Percentiles rank a stretch among this genome's conserved stretches.
Conservation (phyloP, 495 filamentous ascomycete species). For the Neurospora discreta region DNA sequence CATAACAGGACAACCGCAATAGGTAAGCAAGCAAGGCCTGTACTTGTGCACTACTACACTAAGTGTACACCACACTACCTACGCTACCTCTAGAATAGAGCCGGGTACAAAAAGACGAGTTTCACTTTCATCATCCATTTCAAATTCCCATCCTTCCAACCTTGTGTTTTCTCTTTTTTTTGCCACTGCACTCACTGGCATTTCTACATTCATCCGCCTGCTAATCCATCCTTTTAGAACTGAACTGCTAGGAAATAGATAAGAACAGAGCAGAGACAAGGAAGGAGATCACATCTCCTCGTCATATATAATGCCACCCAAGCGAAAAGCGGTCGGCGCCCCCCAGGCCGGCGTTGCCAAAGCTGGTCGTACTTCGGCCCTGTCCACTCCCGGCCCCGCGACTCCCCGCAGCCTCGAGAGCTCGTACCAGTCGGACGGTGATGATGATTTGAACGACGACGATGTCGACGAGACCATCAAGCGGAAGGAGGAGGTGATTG, state of each 20-base stretch:
- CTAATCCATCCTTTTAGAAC: not conserved
- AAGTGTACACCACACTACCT: too few species aligned
- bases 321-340: constrained; percentile 63
- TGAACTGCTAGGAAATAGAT: not conserved
- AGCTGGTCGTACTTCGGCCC: constrained; percentile 48
- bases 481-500: constrained; percentile 43
- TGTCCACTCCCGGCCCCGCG: constrained; percentile 56
- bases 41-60: not conserved
- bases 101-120: not conserved
- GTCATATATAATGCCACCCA: constrained; percentile 50
- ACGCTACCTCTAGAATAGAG: not conserved
- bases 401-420: constrained; percentile 55
- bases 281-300: not conserved
- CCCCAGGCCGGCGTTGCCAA: constrained; percentile 38
- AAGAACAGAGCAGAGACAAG: not conserved
- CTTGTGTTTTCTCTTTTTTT: not conserved
- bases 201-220: not conserved
- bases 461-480: constrained; percentile 47
- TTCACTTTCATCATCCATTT: not conserved
- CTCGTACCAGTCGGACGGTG: constrained; percentile 31
- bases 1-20: not conserved
- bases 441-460: constrained; percentile 54
- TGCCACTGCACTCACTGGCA: not conserved
- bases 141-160: not conserved
- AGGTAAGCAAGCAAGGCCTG: not conserved